Evolutionary conservation across 352 stramenopile species (phyloP), one percentile per base, ranked within the genome.

Genomic region (Pythium utonaiense): DNA sequence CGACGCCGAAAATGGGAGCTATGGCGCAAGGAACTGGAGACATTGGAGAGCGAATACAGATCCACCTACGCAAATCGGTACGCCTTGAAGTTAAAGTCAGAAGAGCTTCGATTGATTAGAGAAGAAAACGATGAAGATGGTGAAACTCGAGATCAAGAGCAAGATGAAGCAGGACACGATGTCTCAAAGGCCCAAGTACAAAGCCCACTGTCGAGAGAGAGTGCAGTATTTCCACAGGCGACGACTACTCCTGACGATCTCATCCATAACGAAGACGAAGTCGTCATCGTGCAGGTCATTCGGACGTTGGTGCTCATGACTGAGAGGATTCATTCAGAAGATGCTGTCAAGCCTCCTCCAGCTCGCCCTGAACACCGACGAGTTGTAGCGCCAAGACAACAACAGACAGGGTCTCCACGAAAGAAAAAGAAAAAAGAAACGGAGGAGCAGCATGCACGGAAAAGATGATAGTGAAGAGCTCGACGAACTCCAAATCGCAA

Each of bases 1-100:
- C 71, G 81, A 21, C 62, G 79, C 17, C 57, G 67, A n/a, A 83
- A 82, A 30, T 91, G 79, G 79, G 79, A 91, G 47, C 16, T 85
- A 24, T 69, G 57, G 57, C 69, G 78, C 8, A 64, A 65, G 24
- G 63, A 76, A 17, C 53, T 72, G 2, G 81, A 91, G 45, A 71
- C 86, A 33, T 28, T 38, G 21, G 81, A 91, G 54, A 83, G 73
- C 13, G 44, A 74, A 0, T 75, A 69, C 36, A 74, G 77, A 12
- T 69, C 53, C 33, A 58, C 64, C 1, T 88, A 81, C 66, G 17
- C 71, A 5, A 74, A 52, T 22, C 22, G 66, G 7, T 70, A 60
- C 5, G 66, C 69, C 0, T 28, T 81, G 27, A 69, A 70, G 13
- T 24, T 77, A n/a, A 87, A 87, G 57, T 58, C 71, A 19, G 75